phyloP scores from a whole-genome alignment of 129 eudicot genomes.

The Erigeron canadensis region DNA sequence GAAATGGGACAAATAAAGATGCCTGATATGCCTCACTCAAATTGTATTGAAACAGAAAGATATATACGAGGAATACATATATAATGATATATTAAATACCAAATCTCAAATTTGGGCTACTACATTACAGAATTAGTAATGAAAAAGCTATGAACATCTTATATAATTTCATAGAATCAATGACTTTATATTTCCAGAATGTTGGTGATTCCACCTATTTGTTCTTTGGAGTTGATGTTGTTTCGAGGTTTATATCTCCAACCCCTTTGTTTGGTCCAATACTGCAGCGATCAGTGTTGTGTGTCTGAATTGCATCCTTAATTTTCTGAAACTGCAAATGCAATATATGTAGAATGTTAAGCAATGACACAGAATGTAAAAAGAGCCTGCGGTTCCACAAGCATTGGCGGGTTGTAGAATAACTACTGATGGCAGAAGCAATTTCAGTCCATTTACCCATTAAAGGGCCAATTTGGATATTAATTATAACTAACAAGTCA shows the following conservation, averaged over 20 bases:
- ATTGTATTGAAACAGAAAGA: slow-evolving; percentile 10
- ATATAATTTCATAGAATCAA: slow-evolving; percentile 12
- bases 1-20: neutral
- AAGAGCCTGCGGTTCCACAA: neutral
- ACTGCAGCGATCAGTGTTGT: slow-evolving; percentile 85
- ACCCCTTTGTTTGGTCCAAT: slow-evolving; percentile 72
- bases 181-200: neutral
- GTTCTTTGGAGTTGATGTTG: slow-evolving; percentile 38
- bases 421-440: neutral
- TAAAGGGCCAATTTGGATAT: neutral
- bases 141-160: slow-evolving; percentile 21
- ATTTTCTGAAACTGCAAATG: slow-evolving; percentile 82
- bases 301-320: slow-evolving; percentile 78
- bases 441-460: neutral
- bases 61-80: slow-evolving; percentile 25
- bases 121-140: slow-evolving; percentile 20
- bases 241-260: slow-evolving; percentile 63
- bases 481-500: neutral
- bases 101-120: slow-evolving; percentile 7
- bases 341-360: neutral
- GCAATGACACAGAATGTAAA: neutral
- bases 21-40: slow-evolving; percentile 12
- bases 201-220: slow-evolving; percentile 32
- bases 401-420: neutral
- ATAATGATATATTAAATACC: slow-evolving; percentile 1